Evolutionary conservation across 805 yeast species (phyloP), one percentile per base, ranked within the genome.

Genomic region (Myxozyma neglecta): DNA sequence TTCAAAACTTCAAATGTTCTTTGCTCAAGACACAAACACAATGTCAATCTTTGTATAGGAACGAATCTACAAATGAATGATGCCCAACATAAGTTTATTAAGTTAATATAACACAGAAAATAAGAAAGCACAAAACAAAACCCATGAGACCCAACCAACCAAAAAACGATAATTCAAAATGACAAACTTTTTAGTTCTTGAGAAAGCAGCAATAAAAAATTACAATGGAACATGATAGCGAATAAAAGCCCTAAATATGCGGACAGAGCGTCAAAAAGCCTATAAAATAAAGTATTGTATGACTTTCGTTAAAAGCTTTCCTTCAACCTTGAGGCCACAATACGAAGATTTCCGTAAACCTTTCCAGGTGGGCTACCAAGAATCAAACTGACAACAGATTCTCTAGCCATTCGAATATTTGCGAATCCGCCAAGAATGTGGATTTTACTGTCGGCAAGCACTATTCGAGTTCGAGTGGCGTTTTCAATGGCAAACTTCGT

Each of bases 301-400:
- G 29, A 24, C 29, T 24, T 24, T 24, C 29, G 5, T 24, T 77
- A 94, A 75, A 89, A 94, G 72, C 98, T 86, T 77, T 94, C 99
- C 79, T 94, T 94, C 87, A 94, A 84, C 78, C 99, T 85, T 11
- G 97, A 89, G 51, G 98, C 97, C 69, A 94, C 96, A 43, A 96
- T 90, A 78, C 99, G 89, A 76, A 94, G 82, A 75, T 94, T 94
- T 68, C 98, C 98, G 74, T 94, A 94, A 60, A 94, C 97, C 77
- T 94, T 94, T 68, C 98, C 97, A 44, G 99, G 99, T 45, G 98
- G 99, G 64, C 96, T 87, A 79, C 99, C 99, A 70, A 94, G 83
- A 77, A 94, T 94, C 73, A 94, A 82, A 67, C 93, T 85, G 63
- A 94, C 97, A 37, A 94, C 97, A 14, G 98, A 87, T 77, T 91